Evolutionary conservation across 306 rosid species (phyloP), one percentile per base, ranked within the genome.

Genomic region (Prosopis cineraria): DNA sequence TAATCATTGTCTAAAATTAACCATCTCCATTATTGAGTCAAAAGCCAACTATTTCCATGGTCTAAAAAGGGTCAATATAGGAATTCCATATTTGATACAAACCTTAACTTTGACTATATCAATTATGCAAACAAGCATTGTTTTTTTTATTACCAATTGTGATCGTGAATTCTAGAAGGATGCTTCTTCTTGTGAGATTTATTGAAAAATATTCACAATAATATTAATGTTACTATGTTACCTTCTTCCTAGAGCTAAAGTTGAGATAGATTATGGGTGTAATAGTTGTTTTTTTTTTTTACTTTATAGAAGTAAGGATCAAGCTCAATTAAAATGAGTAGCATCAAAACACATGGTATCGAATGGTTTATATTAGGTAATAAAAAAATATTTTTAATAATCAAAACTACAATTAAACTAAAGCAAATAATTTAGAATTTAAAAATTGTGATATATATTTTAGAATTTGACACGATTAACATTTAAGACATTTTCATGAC

Each of bases 201-300:
- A 11, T 30, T 43, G 43, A 58, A 3, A 62, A 12, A 4, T 47
- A 5, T 30, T 60, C 34, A 30, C 45, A 36, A 16, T 65, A 5
- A 48, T 10, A n/a, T n/a, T n/a, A n/a, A 40, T 52, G 17, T 52
- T 52, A 6, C 29, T 22, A 2, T 74, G 52, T 31, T n/a, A 44
- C 34, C 41, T 76, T 11, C 17, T 43, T 19, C 22, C 73, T 1
- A 10, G 3, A 9, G 22, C 31, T 50, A 65, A 36, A 24, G 48
- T 52, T 47, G 66, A 76, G 65, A 34, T 27, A 36, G 80, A 50
- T 48, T 48, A 30, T 34, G 73, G 52, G 1, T 65, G 80, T n/a
- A n/a, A n/a, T n/a, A n/a, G n/a, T n/a, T n/a, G n/a, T n/a, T n/a
- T n/a, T n/a, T n/a, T n/a, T n/a, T n/a, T n/a, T n/a, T n/a, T n/a